Conservation (phyloP, 805 yeast species). For the Lipomyces kockii region DNA sequence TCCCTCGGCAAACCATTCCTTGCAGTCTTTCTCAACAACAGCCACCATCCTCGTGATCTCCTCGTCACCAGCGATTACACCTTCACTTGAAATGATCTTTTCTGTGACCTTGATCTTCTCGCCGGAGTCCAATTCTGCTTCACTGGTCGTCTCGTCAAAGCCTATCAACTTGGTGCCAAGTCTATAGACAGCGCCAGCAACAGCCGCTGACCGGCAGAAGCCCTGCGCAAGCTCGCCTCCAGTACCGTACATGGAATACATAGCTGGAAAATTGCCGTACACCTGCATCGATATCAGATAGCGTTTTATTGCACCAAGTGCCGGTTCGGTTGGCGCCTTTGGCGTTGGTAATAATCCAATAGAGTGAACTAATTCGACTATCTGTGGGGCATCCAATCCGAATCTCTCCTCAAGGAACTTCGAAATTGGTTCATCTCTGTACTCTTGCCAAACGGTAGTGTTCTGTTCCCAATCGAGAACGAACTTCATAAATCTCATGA, state of each 20-base stretch:
- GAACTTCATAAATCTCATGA: conserved; percentile 92
- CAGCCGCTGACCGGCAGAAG: conserved; percentile 96
- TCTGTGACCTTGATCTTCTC: conserved; percentile 75
- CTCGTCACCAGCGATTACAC: conserved; percentile 46
- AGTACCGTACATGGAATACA: conserved; percentile 91
- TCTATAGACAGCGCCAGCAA: conserved; percentile 94
- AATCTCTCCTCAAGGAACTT: conserved; percentile 67
- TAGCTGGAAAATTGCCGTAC: conserved; percentile 91
- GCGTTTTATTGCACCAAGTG: conserved; percentile 78
- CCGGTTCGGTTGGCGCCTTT: conserved; percentile 69
- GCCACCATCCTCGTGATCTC: conserved; percentile 78
- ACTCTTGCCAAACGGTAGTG: conserved; percentile 60
- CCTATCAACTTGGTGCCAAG: conserved; percentile 67
- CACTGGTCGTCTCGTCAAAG: conserved; percentile 67
- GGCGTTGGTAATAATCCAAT: conserved; percentile 76
- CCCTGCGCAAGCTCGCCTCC: conserved; percentile 97
- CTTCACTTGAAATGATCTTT: conserved; percentile 65
- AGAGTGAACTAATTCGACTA: conserved; percentile 81
- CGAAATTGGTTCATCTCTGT: conserved; percentile 60
- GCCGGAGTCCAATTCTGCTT: conserved; percentile 68
- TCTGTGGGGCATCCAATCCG: conserved; percentile 72
- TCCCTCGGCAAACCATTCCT: conserved; percentile 86
- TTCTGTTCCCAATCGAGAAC: conserved; percentile 71
- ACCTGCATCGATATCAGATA: conserved; percentile 85
- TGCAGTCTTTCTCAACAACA: conserved; percentile 82